Conservation (phyloP, 371 early-diverging fungal species). For the Rhizopus delemar region DNA sequence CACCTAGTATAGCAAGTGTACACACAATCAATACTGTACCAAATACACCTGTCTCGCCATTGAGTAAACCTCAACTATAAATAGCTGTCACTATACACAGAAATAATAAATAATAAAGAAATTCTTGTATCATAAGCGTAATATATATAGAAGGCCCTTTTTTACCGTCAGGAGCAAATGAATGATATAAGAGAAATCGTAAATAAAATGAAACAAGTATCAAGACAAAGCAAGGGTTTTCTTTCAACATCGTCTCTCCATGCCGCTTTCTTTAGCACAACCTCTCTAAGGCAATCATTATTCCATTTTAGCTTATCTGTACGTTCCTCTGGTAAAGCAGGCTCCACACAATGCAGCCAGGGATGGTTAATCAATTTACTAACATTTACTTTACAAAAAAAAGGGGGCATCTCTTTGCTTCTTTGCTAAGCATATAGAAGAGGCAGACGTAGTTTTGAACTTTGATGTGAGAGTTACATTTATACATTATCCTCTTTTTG, state of each 20-base stretch:
- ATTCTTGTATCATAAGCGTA: too few species aligned
- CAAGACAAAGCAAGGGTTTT: background rate
- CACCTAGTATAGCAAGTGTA: conserved; percentile 8
- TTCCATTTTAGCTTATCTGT: conserved; percentile 27
- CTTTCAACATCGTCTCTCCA: conserved; percentile 7
- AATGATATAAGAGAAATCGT: too few species aligned
- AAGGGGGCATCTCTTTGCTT: too few species aligned
- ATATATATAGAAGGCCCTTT: too few species aligned
- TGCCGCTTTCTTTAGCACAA: conserved; percentile 29
- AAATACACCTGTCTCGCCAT: background rate
- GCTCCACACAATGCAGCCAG: conserved; percentile 58
- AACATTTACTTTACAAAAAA: too few species aligned
- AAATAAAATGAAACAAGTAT: background rate
- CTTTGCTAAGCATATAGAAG: too few species aligned
- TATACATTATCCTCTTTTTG: too few species aligned
- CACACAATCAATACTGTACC: background rate
- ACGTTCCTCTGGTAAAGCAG: conserved; percentile 33
- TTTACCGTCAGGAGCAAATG: too few species aligned
- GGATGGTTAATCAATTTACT: conserved; percentile 58
- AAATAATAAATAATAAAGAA: too few species aligned
- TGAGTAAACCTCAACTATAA: conserved; percentile 1
- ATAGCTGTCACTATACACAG: background rate
- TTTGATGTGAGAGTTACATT: too few species aligned
- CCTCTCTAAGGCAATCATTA: conserved; percentile 39
- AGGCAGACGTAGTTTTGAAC: too few species aligned